A percentile compares a stretch with the other conserved stretches of the same genome.
Conservation (phyloP, 345 rosid species). For the Arabis hirsuta region DNA sequence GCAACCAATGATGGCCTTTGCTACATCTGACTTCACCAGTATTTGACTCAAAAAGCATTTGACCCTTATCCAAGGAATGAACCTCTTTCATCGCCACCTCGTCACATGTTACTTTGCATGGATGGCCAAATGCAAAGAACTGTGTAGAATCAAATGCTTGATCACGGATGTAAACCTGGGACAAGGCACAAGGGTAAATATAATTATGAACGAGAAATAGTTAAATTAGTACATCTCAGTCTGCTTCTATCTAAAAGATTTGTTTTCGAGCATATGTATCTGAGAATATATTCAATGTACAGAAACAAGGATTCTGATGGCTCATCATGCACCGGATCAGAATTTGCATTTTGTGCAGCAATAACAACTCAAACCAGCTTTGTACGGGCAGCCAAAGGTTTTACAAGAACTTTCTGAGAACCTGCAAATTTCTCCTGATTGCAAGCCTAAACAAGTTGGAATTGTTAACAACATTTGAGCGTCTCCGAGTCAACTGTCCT, state of each 20-base stretch:
- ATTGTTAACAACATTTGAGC: conserved; percentile 82
- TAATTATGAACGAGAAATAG: neutral
- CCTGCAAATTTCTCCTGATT: conserved; percentile 72
- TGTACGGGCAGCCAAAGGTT: conserved; percentile 21
- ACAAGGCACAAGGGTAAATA: conserved; percentile 17
- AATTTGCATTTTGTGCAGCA: conserved; percentile 5
- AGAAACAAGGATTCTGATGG: conserved; percentile 27
- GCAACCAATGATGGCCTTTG: conserved; percentile 82
- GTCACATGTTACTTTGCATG: conserved; percentile 68
- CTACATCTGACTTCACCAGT: conserved; percentile 68
- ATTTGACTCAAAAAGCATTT: conserved; percentile 40
- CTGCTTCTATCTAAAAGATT: conserved; percentile 28
- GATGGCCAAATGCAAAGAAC: conserved; percentile 80
- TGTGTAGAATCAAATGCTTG: conserved; percentile 78
- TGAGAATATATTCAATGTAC: conserved; percentile 11
- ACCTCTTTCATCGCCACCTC: conserved; percentile 48
- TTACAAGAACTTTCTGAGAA: conserved; percentile 26
- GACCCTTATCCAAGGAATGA: conserved; percentile 47
- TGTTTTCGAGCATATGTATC: conserved; percentile 2
- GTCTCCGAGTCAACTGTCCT: conserved; percentile 79
- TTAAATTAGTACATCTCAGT: conserved; percentile 3
- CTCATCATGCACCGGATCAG: conserved; percentile 19
- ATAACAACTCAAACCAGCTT: conserved; percentile 21
- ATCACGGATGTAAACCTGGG: conserved; percentile 87
- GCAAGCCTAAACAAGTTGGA: conserved; percentile 74